Evolutionary conservation across 2,329 filamentous ascomycete species (phyloP).

Genomic region (Peltaster fructicola): DNA sequence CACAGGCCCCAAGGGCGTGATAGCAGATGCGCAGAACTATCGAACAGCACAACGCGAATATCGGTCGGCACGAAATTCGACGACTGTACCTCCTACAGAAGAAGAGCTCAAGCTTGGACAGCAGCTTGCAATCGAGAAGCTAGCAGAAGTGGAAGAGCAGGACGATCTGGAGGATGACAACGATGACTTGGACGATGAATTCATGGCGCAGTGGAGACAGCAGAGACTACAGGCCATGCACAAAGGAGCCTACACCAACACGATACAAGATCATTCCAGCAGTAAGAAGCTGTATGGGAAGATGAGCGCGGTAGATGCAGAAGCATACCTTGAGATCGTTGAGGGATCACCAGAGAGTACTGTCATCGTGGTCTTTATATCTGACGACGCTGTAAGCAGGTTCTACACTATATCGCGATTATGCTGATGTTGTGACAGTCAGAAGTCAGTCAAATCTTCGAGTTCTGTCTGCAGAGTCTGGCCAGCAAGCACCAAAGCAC

Average conservation of each 20-base stretch:
- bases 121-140: too few species aligned
- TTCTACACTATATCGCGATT: too few species aligned
- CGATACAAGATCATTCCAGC: slow-evolving; percentile 31
- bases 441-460: slow-evolving; percentile 59
- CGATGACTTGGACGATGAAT: slow-evolving; percentile 54
- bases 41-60: slow-evolving; percentile 21
- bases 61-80: too few species aligned
- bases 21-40: slow-evolving; percentile 64
- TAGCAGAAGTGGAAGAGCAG: slow-evolving; percentile 2
- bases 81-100: too few species aligned
- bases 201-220: slow-evolving; percentile 74
- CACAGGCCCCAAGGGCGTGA: slow-evolving; percentile 74
- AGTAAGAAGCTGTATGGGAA: slow-evolving; percentile 49
- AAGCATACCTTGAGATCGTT: slow-evolving; percentile 88
- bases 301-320: slow-evolving; percentile 69
- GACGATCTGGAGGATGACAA: slow-evolving; percentile 19
- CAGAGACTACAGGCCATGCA: slow-evolving; percentile 57
- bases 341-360: slow-evolving; percentile 73
- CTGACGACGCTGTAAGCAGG: slow-evolving; percentile 70
- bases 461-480: slow-evolving; percentile 58
- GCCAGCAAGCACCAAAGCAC: slow-evolving; percentile 52
- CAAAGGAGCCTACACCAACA: slow-evolving; percentile 39
- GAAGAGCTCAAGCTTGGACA: too few species aligned
- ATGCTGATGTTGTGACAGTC: slow-evolving; percentile 37
- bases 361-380: slow-evolving; percentile 82